These are phyloP conservation scores for Casuarina cunninghamiana DNA, from an alignment of 306 rosid species.

Conservation along the genomic window DNA sequence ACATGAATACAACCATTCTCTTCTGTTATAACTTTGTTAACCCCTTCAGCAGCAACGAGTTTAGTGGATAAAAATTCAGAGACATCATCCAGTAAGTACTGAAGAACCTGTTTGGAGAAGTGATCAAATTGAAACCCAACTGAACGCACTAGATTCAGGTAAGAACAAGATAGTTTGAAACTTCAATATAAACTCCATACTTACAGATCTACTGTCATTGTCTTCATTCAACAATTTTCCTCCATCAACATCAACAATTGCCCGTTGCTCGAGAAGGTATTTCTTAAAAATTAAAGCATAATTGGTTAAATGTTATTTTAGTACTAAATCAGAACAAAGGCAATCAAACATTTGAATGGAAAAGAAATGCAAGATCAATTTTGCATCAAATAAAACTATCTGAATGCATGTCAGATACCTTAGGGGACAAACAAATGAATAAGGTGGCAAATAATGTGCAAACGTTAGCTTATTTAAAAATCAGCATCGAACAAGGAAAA, in stretches of 20 bases:
- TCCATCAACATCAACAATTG: slow-evolving; percentile 75
- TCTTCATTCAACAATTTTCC: slow-evolving; percentile 88
- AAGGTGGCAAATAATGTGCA: not conserved
- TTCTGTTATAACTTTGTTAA: slow-evolving; percentile 34
- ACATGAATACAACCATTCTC: slow-evolving; percentile 60
- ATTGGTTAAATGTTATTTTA: slow-evolving; percentile 8
- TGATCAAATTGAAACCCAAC: slow-evolving; percentile 24
- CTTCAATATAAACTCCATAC: slow-evolving; percentile 34
- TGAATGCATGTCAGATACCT: not conserved
- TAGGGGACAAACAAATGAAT: not conserved
- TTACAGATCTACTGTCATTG: slow-evolving; percentile 85
- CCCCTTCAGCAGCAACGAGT: slow-evolving; percentile 42
- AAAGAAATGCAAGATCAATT: not conserved
- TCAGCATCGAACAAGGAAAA: not conserved
- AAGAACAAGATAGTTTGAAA: slow-evolving; percentile 12
- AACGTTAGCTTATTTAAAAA: not conserved
- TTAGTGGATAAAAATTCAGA: slow-evolving; percentile 71
- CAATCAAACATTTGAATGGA: slow-evolving; percentile 6
- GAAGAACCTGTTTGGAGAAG: slow-evolving; percentile 72
- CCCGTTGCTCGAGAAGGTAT: slow-evolving; percentile 88
- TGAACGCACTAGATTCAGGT: slow-evolving; percentile 15
- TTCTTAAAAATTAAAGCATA: slow-evolving; percentile 48
- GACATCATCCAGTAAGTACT: slow-evolving; percentile 82
- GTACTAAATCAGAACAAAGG: slow-evolving; percentile 11
- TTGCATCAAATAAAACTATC: no score